Conservation (phyloP, 805 yeast species). For the Suhomyces pyralidae region DNA sequence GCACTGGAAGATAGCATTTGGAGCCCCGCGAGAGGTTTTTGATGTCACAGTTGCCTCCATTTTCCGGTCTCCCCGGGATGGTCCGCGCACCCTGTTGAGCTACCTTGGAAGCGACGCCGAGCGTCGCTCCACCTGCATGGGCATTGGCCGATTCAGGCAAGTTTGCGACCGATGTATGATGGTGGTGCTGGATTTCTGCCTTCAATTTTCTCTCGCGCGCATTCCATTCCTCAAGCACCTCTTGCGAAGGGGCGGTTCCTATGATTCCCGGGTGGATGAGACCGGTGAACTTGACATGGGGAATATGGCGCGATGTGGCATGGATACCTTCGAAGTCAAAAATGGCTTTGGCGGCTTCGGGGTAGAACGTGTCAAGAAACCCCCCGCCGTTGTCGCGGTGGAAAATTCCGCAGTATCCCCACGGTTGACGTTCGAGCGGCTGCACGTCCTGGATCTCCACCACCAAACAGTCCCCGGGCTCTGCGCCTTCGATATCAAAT, state of each 20-base stretch:
- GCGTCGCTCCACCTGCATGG: conserved; percentile 39
- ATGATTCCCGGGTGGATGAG: conserved; percentile 51
- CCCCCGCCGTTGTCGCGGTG: conserved; percentile 52
- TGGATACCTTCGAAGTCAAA: conserved; percentile 52
- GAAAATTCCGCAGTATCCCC: conserved; percentile 53
- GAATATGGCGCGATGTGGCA: conserved; percentile 49
- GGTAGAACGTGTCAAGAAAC: conserved; percentile 46
- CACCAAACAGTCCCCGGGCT: conserved; percentile 48
- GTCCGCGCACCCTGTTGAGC: conserved; percentile 49
- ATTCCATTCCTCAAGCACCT: conserved; percentile 44
- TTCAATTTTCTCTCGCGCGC: conserved; percentile 39
- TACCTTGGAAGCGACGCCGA: conserved; percentile 24
- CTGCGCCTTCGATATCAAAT: conserved; percentile 41
- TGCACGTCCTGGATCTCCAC: conserved; percentile 52
- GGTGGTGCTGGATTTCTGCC: conserved; percentile 26
- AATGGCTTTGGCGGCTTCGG: conserved; percentile 50
- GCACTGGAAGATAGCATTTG: conserved; percentile 46
- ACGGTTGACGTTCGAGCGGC: conserved; percentile 49
- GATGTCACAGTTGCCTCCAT: conserved; percentile 55
- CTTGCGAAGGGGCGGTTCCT: conserved; percentile 49
- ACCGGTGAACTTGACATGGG: conserved; percentile 49
- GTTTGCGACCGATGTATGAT: conserved; percentile 39
- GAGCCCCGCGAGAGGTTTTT: conserved; percentile 50
- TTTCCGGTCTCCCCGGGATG: conserved; percentile 52
- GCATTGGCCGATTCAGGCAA: conserved; percentile 37